Percentiles rank a stretch among this genome's conserved stretches.
Evolutionary conservation across 2,329 filamentous ascomycete species (phyloP).

Genomic region (Aspergillus caelatus): DNA sequence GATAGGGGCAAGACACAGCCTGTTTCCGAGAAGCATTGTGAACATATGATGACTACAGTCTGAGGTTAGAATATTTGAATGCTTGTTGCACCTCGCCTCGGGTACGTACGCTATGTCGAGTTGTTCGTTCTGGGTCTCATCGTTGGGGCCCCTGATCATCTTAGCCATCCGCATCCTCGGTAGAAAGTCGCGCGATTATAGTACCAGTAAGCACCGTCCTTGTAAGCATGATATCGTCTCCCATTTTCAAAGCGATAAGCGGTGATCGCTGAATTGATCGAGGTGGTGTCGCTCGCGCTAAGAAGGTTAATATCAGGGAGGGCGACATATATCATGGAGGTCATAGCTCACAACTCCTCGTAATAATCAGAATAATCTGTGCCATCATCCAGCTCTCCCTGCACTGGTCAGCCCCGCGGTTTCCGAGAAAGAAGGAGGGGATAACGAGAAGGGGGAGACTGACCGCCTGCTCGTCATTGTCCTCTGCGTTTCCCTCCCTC

Average conservation of each 20-base stretch:
- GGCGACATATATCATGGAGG: neutral
- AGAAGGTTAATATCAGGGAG: neutral
- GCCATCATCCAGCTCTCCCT: slow-evolving; percentile 13
- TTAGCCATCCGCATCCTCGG: neutral
- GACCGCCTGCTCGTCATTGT: slow-evolving; percentile 9
- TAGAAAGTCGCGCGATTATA: neutral
- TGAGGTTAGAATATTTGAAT: neutral
- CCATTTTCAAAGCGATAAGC: slow-evolving; percentile 34
- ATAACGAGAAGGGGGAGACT: neutral
- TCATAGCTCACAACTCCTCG: slow-evolving; percentile 21
- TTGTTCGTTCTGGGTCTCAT: slow-evolving; percentile 28
- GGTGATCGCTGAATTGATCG: slow-evolving; percentile 24
- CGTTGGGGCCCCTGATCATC: slow-evolving; percentile 26
- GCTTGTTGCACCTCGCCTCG: too few relatives aligned
- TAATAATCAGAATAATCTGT: slow-evolving; percentile 16
- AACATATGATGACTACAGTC: slow-evolving; percentile 27
- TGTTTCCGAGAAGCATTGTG: slow-evolving; percentile 27
- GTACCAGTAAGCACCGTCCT: slow-evolving; percentile 33
- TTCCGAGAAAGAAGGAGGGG: neutral
- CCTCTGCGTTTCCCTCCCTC: slow-evolving; percentile 16
- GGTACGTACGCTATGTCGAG: slow-evolving; percentile 26
- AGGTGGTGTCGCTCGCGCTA: slow-evolving; percentile 24
- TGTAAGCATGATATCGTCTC: slow-evolving; percentile 35
- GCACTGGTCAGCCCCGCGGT: neutral
- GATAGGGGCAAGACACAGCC: slow-evolving; percentile 23